A percentile compares a stretch with the other conserved stretches of the same genome.
Conservation (phyloP, 768 basidiomycete species). For the Boletus huronensis region DNA sequence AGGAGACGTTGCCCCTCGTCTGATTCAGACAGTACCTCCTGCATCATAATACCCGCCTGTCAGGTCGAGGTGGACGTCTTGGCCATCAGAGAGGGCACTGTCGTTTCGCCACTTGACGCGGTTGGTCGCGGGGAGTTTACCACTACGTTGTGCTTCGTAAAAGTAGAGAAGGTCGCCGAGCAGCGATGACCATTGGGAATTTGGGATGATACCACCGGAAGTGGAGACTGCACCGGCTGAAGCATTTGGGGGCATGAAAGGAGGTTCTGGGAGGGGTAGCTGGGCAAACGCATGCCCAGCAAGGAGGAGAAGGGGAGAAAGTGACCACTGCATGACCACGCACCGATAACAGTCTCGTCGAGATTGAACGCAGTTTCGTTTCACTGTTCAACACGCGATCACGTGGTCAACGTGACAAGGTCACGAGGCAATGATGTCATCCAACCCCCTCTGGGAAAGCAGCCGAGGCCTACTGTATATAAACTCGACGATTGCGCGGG, state of each 20-base stretch:
- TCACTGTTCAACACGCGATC: constrained; percentile 14
- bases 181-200: constrained; percentile 77
- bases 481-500: neutral
- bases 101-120: constrained; percentile 87
- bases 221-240: constrained; percentile 52
- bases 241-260: constrained; percentile 60
- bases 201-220: constrained; percentile 43
- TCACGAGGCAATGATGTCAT: constrained; percentile 21
- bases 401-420: constrained; percentile 14
- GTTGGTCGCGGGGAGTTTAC: constrained; percentile 61
- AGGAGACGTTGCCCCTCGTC: neutral
- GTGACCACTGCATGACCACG: constrained; percentile 18
- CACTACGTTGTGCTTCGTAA: constrained; percentile 89
- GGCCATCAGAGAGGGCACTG: constrained; percentile 73
- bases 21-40: constrained; percentile 53
- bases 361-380: neutral
- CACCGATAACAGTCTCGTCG: neutral
- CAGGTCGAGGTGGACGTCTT: constrained; percentile 69
- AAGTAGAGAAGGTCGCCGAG: constrained; percentile 83
- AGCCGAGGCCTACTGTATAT: neutral
- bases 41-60: constrained; percentile 92
- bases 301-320: constrained; percentile 17
- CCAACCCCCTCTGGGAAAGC: neutral
- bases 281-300: constrained; percentile 44
- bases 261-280: constrained; percentile 58